phyloP scores from a whole-genome alignment of 2,329 filamentous ascomycete species.

The Sporothrix curviconia region DNA sequence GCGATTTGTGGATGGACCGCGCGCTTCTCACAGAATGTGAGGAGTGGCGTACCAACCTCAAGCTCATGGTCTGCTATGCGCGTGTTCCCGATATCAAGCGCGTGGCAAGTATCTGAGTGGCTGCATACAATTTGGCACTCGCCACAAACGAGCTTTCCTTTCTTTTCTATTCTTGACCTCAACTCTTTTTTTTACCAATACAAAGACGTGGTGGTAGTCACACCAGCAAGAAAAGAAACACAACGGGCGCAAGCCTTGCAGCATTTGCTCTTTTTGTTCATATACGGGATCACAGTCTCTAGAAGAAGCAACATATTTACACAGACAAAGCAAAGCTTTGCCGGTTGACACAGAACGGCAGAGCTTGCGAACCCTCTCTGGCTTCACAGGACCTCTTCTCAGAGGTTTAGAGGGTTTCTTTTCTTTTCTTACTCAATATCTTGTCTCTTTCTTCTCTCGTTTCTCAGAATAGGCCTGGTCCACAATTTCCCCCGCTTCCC shows the following conservation, averaged over 20 bases:
- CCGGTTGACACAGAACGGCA: slow-evolving; percentile 16
- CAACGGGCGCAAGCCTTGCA: slow-evolving; percentile 15
- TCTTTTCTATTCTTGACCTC: neutral
- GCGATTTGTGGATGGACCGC: slow-evolving; percentile 72
- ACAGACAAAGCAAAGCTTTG: slow-evolving; percentile 1
- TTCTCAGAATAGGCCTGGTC: neutral
- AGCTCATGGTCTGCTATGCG: slow-evolving; percentile 85
- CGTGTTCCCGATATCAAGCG: slow-evolving; percentile 60
- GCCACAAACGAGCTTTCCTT: no score
- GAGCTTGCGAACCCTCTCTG: slow-evolving; percentile 10
- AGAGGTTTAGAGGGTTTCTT: slow-evolving; percentile 9
- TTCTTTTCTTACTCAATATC: no score
- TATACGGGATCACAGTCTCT: neutral
- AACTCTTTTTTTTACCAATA: neutral
- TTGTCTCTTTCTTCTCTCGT: neutral
- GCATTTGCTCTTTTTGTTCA: neutral
- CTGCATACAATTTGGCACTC: no score
- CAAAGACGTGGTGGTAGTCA: neutral
- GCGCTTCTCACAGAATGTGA: slow-evolving; percentile 77
- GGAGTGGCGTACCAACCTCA: slow-evolving; percentile 77
- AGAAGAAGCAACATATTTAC: neutral
- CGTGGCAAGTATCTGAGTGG: slow-evolving; percentile 8
- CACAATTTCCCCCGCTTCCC: no score
- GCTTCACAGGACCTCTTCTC: slow-evolving; percentile 10
- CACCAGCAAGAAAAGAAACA: neutral